phyloP scores from a whole-genome alignment of 805 yeast genomes.

The Saccharomyces cerevisiae region DNA sequence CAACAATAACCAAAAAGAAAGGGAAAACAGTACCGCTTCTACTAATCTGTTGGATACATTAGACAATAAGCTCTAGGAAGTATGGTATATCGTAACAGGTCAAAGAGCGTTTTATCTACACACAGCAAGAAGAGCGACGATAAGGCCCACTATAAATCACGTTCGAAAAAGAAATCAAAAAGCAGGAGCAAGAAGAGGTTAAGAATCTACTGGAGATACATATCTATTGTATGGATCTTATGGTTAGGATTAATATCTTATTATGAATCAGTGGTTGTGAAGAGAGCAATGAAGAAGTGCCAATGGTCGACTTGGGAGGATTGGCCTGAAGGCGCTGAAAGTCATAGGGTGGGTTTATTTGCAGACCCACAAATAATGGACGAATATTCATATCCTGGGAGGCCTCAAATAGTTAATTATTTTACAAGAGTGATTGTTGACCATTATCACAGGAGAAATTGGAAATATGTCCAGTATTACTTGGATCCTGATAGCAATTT shows the following conservation, averaged over 20 bases:
- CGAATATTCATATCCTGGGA: slow-evolving; percentile 72
- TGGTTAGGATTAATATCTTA: slow-evolving; percentile 44
- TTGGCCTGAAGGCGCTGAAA: slow-evolving; percentile 36
- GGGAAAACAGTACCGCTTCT: neutral
- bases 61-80: neutral
- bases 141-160: neutral
- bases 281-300: slow-evolving; percentile 39
- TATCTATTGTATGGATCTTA: slow-evolving; percentile 21
- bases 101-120: neutral
- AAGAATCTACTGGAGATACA: slow-evolving; percentile 19
- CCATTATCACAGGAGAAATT: slow-evolving; percentile 70
- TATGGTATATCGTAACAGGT: neutral
- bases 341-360: slow-evolving; percentile 50
- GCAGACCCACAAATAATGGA: slow-evolving; percentile 97
- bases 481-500: slow-evolving; percentile 70
- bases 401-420: slow-evolving; percentile 43
- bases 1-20: neutral
- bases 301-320: slow-evolving; percentile 62
- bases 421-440: slow-evolving; percentile 62
- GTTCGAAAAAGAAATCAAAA: neutral
- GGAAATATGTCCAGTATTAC: slow-evolving; percentile 45
- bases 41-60: neutral
- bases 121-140: neutral
- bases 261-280: slow-evolving; percentile 47
- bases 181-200: neutral